Conservation (phyloP, 805 yeast genomes). For the Metschnikowia anglica region DNA sequence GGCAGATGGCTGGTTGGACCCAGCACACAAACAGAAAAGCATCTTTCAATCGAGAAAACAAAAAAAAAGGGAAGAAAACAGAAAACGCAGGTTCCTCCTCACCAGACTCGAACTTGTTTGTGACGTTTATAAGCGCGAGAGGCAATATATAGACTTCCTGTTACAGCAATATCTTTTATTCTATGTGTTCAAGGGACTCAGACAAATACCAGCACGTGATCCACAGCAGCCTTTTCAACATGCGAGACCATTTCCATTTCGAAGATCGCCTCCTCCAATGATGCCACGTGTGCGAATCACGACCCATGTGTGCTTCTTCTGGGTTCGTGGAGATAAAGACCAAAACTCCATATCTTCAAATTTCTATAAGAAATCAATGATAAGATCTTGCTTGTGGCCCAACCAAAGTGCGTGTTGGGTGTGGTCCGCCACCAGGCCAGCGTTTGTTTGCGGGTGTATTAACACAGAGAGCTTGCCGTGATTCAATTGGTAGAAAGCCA, state of each 20-base stretch:
- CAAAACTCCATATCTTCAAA: no score
- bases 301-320: no score
- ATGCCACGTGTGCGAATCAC: not conserved
- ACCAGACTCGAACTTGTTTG: no score
- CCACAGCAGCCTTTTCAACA: no score
- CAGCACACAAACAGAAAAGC: not conserved
- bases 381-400: constrained; percentile 40
- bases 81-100: no score
- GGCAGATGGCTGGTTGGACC: not conserved
- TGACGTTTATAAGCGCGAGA: no score
- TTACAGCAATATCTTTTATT: not conserved
- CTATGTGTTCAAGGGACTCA: not conserved
- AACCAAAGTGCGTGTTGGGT: constrained; percentile 58
- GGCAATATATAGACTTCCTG: no score
- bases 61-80: no score
- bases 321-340: no score
- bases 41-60: not conserved
- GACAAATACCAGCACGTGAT: not conserved
- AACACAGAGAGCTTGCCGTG: constrained; percentile 53
- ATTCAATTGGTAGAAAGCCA: constrained; percentile 52
- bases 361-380: constrained; percentile 3
- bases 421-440: constrained; percentile 48
- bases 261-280: no score
- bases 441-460: constrained; percentile 50
- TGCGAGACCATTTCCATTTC: no score